Percentiles rank a stretch among this genome's conserved stretches.
These are phyloP conservation scores for Paraphoma chrysanthemicola DNA, from an alignment of 2,329 filamentous ascomycete species.

Conservation along the genomic window DNA sequence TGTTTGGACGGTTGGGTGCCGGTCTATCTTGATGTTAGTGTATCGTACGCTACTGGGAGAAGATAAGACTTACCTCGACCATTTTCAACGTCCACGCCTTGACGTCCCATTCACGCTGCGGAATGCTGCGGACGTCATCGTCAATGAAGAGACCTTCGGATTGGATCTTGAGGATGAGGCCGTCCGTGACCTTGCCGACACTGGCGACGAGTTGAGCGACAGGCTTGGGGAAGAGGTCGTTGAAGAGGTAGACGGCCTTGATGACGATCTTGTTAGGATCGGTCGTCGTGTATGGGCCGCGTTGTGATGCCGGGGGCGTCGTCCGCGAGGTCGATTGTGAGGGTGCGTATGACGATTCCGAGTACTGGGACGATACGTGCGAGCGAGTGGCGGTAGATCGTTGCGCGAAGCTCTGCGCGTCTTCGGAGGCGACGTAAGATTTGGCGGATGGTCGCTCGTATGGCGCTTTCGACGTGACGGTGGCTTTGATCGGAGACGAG, in stretches of 20 bases:
- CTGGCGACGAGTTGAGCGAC: conserved; percentile 88
- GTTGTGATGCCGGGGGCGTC: conserved; percentile 79
- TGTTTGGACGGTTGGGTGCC: conserved; percentile 54
- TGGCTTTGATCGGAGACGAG: conserved; percentile 49
- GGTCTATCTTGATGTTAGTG: conserved; percentile 36
- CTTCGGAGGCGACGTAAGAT: conserved; percentile 64
- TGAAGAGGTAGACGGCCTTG: conserved; percentile 90
- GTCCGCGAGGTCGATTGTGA: conserved; percentile 85
- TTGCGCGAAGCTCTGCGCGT: conserved; percentile 49
- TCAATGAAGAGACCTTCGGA: conserved; percentile 97
- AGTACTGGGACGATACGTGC: conserved; percentile 63
- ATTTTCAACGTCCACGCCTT: conserved; percentile 97
- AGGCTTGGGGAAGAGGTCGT: conserved; percentile 87
- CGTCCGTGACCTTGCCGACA: conserved; percentile 86
- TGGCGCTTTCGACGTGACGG: conserved; percentile 48
- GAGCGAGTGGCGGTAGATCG: conserved; percentile 33
- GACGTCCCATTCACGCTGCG: conserved; percentile 98
- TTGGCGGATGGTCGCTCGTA: conserved; percentile 61
- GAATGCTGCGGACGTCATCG: conserved; percentile 87
- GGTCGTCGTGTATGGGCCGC: conserved; percentile 81
- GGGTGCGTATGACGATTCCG: conserved; percentile 85
- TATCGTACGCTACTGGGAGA: background rate
- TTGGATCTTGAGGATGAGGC: conserved; percentile 87
- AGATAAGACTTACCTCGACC: conserved; percentile 65
- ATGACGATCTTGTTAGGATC: conserved; percentile 97